These are phyloP conservation scores for Marchantia paleacea DNA, from an alignment of 225 moss, liverwort and hornwort species.

Conservation along the genomic window DNA sequence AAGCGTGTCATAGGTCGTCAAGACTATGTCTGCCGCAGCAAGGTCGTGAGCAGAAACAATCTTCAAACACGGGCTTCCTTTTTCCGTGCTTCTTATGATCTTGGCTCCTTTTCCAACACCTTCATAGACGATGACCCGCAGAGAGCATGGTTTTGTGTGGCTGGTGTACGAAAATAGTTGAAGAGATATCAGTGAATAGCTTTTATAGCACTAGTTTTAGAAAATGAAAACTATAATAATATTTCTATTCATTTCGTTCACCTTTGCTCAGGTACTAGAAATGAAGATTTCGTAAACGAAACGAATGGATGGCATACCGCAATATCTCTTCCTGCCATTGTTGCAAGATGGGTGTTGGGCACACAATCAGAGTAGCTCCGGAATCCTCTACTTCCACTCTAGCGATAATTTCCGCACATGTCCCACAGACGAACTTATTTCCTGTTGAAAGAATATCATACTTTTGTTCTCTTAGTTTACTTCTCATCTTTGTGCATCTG, in stretches of 20 bases:
- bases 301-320: constrained; percentile 42
- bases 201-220: too few relatives aligned
- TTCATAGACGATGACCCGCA: constrained; percentile 82
- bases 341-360: constrained; percentile 81
- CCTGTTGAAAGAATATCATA: constrained; percentile 18
- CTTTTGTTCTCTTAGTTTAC: constrained; percentile 20
- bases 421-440: constrained; percentile 69
- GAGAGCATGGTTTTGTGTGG: constrained; percentile 71
- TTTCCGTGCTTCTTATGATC: constrained; percentile 36
- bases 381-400: constrained; percentile 69
- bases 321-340: constrained; percentile 97
- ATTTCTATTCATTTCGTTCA: too few relatives aligned
- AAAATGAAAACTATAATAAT: too few relatives aligned
- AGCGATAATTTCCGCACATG: constrained; percentile 76
- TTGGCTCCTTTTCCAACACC: constrained; percentile 84
- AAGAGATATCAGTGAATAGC: too few relatives aligned
- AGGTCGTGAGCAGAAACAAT: constrained; percentile 84
- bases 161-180: constrained; percentile 34
- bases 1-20: constrained; percentile 87
- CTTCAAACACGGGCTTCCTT: constrained; percentile 43
- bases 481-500: constrained; percentile 35
- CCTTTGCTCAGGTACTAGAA: too few relatives aligned
- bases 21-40: constrained; percentile 83
- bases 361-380: constrained; percentile 86
- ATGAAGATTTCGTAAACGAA: too few relatives aligned